A percentile compares a stretch with the other conserved stretches of the same genome.
Evolutionary conservation across 176 grass and related monocot species (phyloP).

Genomic region (Carex cristatella): DNA sequence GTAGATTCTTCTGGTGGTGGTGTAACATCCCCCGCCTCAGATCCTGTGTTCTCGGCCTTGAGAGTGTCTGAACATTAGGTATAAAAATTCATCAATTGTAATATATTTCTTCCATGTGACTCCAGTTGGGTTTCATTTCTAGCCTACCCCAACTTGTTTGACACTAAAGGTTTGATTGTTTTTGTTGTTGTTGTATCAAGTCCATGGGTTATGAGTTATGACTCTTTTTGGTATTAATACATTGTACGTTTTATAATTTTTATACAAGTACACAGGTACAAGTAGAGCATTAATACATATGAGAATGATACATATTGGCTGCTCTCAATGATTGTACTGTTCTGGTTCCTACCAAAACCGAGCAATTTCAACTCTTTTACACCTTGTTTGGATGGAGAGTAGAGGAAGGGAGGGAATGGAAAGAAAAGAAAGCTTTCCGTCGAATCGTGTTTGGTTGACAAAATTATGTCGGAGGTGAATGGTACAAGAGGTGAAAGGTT

Average conservation of each 20-base stretch:
- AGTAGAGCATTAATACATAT: neutral
- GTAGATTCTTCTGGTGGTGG: constrained; percentile 35
- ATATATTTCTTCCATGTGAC: neutral
- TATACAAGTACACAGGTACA: neutral
- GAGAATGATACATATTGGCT: neutral
- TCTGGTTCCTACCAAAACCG: neutral
- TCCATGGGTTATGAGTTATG: neutral
- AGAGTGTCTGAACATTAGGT: constrained; percentile 26
- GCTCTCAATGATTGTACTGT: neutral
- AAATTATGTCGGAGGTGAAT: no score
- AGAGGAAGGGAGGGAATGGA: no score
- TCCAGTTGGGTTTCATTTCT: no score
- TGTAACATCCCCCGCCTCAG: constrained; percentile 20
- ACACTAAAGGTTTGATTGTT: no score
- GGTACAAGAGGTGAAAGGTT: no score
- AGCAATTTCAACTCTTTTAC: neutral
- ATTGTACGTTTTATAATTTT: neutral
- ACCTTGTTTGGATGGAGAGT: no score
- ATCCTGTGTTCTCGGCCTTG: constrained; percentile 12
- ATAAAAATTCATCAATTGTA: neutral
- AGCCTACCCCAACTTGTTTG: no score
- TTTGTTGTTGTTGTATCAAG: neutral
- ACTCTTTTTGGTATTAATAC: neutral
- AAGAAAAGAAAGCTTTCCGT: no score
- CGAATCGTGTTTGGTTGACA: no score